Evolutionary conservation across 441 rosid genomes (phyloP).

Genomic region (Jatropha multifida): DNA sequence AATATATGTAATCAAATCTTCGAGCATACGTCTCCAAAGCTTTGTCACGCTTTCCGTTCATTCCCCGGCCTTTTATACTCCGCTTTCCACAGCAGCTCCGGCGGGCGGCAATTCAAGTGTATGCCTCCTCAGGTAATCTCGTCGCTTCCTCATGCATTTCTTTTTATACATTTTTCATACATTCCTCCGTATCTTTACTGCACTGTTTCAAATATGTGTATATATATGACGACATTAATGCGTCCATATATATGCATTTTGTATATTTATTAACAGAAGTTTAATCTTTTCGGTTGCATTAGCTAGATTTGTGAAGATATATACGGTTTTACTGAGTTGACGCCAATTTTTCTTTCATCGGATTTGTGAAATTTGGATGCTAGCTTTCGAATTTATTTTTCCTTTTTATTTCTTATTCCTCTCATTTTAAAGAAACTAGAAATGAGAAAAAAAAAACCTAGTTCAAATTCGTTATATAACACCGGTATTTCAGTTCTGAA

Average conservation of each 20-base stretch:
- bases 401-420: no score
- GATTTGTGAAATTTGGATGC: no score
- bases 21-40: not conserved
- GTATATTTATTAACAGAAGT: not conserved
- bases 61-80: conserved; percentile 2
- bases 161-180: no score
- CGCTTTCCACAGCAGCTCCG: conserved; percentile 6
- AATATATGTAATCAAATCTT: not conserved
- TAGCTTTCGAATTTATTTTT: no score
- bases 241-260: not conserved
- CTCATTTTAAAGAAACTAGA: no score
- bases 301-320: no score
- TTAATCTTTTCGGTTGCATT: not conserved
- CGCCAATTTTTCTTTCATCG: no score
- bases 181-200: no score
- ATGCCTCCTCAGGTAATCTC: conserved; percentile 7
- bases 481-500: no score
- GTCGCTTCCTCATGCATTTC: not conserved
- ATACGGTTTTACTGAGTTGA: no score
- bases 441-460: no score
- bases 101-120: not conserved
- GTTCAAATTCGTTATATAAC: no score
- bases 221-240: not conserved
- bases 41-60: not conserved
- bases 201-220: not conserved